Evolutionary conservation across 176 grass and related monocot species (phyloP).

Genomic region (Tillandsia leiboldiana): DNA sequence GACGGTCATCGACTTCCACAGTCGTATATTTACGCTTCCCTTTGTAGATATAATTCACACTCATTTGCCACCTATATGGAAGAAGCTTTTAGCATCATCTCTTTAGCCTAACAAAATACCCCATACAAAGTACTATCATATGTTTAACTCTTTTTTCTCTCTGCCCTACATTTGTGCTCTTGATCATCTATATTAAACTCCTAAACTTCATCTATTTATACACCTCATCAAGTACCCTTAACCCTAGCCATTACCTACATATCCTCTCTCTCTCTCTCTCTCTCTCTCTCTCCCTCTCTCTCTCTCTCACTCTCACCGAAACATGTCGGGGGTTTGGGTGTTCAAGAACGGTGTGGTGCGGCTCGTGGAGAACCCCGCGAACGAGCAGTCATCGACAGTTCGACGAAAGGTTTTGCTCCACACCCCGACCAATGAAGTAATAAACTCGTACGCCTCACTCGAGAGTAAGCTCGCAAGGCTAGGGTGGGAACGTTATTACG

Average conservation of each 20-base stretch:
- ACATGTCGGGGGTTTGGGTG: constrained; percentile 81
- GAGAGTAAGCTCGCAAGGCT: constrained; percentile 53
- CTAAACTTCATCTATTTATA: constrained; percentile 4
- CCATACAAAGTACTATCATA: not conserved
- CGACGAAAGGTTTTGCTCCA: constrained; percentile 50
- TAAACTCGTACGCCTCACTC: constrained; percentile 54
- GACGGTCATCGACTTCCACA: too few relatives aligned
- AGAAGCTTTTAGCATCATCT: too few relatives aligned
- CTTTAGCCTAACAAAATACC: too few relatives aligned
- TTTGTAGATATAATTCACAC: too few relatives aligned
- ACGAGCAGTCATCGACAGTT: constrained; percentile 13
- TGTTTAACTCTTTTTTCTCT: not conserved
- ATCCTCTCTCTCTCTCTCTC: not conserved
- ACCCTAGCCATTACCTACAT: not conserved
- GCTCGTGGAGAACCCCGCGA: constrained; percentile 50
- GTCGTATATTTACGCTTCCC: too few relatives aligned
- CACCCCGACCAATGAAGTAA: constrained; percentile 53
- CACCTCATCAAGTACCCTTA: not conserved
- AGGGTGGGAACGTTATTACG: constrained; percentile 79
- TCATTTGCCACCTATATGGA: too few relatives aligned
- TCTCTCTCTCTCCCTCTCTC: not conserved
- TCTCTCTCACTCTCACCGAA: not conserved
- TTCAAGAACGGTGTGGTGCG: constrained; percentile 65
- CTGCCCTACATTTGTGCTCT: not conserved
- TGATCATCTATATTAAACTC: not conserved